Conservation (phyloP, 2,329 filamentous ascomycete genomes). For the Thelonectria rubi region DNA sequence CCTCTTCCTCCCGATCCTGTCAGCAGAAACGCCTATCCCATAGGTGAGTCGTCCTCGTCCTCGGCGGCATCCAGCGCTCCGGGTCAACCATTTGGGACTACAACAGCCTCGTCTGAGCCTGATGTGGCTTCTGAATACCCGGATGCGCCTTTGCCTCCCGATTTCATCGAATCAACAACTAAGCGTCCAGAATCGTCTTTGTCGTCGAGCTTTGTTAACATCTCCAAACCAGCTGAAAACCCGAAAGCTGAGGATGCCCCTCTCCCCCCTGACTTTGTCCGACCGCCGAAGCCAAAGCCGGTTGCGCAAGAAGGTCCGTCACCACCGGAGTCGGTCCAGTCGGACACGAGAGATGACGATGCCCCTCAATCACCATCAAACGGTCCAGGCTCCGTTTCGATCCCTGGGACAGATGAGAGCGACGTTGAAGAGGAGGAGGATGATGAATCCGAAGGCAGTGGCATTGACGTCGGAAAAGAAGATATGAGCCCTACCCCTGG, state of each 20-base stretch:
- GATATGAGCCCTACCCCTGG: conserved; percentile 65
- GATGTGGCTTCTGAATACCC: conserved; percentile 52
- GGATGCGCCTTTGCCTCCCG: conserved; percentile 47
- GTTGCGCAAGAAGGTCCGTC: conserved; percentile 48
- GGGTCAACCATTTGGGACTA: conserved; percentile 43
- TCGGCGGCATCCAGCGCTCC: conserved; percentile 54
- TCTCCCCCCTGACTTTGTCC: conserved; percentile 46
- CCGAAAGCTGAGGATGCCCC: conserved; percentile 41
- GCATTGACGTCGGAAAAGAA: conserved; percentile 71
- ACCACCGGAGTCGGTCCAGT: conserved; percentile 52
- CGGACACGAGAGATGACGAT: conserved; percentile 48
- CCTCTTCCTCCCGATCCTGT: conserved; percentile 65
- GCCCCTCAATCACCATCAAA: conserved; percentile 45
- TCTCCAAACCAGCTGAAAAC: conserved; percentile 35
- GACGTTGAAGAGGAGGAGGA: conserved; percentile 53
- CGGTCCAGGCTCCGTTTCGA: conserved; percentile 45
- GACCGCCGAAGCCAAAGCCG: conserved; percentile 26
- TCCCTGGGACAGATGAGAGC: conserved; percentile 52
- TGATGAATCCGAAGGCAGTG: conserved; percentile 65
- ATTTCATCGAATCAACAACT: conserved; percentile 43
- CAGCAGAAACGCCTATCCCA: conserved; percentile 60
- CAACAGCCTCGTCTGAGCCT: conserved; percentile 40
- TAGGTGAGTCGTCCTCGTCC: conserved; percentile 63
- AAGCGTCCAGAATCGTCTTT: conserved; percentile 38
- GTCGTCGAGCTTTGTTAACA: conserved; percentile 47